phyloP scores from a whole-genome alignment of 2,329 filamentous ascomycete species.

The Colletotrichum sp. region DNA sequence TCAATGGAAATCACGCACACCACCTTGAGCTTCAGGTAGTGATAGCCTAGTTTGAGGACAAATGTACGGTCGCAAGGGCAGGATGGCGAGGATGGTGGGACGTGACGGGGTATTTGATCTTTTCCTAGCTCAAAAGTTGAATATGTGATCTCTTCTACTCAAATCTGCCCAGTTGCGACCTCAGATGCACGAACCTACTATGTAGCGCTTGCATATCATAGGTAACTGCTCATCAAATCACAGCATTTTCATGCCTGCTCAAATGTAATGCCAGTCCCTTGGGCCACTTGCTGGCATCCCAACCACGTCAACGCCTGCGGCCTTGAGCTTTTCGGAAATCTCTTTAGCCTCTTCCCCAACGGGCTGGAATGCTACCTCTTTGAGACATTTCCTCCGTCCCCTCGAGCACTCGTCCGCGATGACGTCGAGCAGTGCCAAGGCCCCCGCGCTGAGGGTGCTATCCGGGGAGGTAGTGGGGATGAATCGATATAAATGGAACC shows the following conservation, averaged over 20 bases:
- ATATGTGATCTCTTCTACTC: neutral
- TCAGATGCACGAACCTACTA: rapidly evolving
- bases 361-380: neutral
- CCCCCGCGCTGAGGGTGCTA: neutral
- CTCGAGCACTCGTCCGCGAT: neutral
- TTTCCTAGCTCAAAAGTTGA: neutral
- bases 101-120: neutral
- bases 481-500: neutral
- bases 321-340: neutral
- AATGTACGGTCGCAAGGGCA: neutral
- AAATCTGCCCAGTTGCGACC: neutral
- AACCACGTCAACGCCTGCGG: neutral
- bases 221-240: neutral
- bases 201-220: neutral
- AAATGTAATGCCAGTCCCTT: neutral
- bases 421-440: neutral
- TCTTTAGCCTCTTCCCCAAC: neutral
- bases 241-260: neutral
- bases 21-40: neutral
- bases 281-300: neutral
- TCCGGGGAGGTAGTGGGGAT: neutral
- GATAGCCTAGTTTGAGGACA: neutral
- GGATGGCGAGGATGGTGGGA: neutral
- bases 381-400: neutral
- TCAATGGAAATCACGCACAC: neutral